phyloP scores from a whole-genome alignment of 768 basidiomycete species.

The Tephrocybe sp. region DNA sequence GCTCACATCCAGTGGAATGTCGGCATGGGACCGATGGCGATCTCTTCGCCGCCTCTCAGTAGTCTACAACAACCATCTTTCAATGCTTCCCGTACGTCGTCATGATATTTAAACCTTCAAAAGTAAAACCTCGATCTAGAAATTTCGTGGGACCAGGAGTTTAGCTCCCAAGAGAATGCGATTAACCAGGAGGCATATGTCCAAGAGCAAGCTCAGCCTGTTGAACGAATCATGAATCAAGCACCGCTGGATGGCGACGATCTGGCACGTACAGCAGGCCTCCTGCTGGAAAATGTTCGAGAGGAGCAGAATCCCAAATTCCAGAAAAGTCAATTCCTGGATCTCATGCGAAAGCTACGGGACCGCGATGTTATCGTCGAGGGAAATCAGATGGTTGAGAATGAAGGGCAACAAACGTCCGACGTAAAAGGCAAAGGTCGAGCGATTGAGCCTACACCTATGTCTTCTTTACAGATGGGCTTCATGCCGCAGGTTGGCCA shows the following conservation, averaged over 20 bases:
- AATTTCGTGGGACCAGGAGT: conserved; percentile 64
- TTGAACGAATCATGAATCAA: conserved; percentile 16
- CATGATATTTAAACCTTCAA: neutral
- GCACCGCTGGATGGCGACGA: conserved; percentile 52
- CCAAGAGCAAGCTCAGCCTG: conserved; percentile 21
- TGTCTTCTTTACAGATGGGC: conserved; percentile 8
- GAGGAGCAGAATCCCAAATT: conserved; percentile 83
- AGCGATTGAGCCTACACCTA: conserved; percentile 28
- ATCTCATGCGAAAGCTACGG: conserved; percentile 80
- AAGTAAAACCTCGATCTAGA: conserved; percentile 22
- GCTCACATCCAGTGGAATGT: conserved; percentile 40
- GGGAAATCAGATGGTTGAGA: conserved; percentile 73
- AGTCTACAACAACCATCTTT: conserved; percentile 19
- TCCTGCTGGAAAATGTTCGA: conserved; percentile 72
- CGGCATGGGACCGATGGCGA: conserved; percentile 37
- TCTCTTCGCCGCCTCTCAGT: conserved; percentile 25
- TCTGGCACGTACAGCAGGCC: conserved; percentile 76
- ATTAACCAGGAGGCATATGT: conserved; percentile 14
- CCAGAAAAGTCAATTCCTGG: conserved; percentile 78
- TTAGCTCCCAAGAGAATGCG: conserved; percentile 51
- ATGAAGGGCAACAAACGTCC: conserved; percentile 28
- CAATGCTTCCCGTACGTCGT: conserved; percentile 8
- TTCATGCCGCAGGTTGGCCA: conserved; percentile 10
- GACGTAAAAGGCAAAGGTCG: conserved; percentile 74
- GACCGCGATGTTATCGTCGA: conserved; percentile 78